Percentiles rank a stretch among this genome's conserved stretches.
These are phyloP conservation scores for Cyberlindnera saturnus DNA, from an alignment of 805 yeast species.

Conservation along the genomic window DNA sequence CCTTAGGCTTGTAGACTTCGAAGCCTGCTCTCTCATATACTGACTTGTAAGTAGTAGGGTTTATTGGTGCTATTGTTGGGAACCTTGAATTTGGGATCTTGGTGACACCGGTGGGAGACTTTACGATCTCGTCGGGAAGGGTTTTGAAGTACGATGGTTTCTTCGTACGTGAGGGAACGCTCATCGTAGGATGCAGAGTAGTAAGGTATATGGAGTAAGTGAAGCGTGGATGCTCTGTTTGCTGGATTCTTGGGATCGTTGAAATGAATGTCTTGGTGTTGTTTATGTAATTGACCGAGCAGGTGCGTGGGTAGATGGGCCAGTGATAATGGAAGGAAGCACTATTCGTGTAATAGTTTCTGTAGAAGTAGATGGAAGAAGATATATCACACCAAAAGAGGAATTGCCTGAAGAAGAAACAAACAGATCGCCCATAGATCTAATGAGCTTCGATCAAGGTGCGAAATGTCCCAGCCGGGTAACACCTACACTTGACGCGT, in stretches of 20 bases:
- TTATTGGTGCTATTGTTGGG: slow-evolving; percentile 63
- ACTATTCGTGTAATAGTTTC: too few relatives aligned
- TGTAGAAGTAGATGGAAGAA: too few relatives aligned
- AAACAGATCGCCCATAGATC: too few relatives aligned
- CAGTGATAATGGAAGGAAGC: too few relatives aligned
- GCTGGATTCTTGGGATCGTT: background rate
- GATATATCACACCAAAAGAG: too few relatives aligned
- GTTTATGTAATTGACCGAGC: background rate
- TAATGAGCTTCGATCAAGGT: too few relatives aligned
- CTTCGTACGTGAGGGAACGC: slow-evolving; percentile 3
- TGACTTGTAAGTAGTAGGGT: slow-evolving; percentile 44
- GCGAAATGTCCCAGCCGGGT: too few relatives aligned
- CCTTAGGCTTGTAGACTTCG: slow-evolving; percentile 40
- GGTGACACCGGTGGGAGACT: slow-evolving; percentile 20
- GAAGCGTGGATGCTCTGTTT: background rate
- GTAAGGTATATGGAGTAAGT: background rate
- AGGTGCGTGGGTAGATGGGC: too few relatives aligned
- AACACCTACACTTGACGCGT: too few relatives aligned
- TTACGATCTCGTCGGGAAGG: slow-evolving; percentile 20
- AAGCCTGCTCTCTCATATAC: slow-evolving; percentile 83
- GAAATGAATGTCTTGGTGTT: background rate
- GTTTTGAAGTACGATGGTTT: slow-evolving; percentile 23
- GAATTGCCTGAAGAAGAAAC: too few relatives aligned
- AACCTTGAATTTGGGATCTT: slow-evolving; percentile 41
- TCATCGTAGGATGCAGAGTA: background rate